Base-by-base conservation (phyloP, 2,329 filamentous ascomycete genomes). In the Cladophialophora carrionii region DNA sequence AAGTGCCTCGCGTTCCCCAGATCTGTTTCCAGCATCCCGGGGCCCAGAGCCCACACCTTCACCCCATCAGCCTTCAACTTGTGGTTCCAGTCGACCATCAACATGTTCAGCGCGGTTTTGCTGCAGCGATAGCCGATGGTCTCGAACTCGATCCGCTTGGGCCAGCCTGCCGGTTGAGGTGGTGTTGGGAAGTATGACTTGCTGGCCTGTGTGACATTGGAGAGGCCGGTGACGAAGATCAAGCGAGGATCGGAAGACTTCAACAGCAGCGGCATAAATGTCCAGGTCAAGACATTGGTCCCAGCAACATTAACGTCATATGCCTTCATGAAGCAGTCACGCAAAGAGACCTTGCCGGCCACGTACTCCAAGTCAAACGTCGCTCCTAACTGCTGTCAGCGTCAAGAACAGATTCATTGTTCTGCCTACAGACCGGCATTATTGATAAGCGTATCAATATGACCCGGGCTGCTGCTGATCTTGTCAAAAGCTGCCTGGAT, bases 1-100 rank as follows among this genome's bases (percentile, higher is more conserved):
- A 52, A 34, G 34, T 34, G 68, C 55, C 73, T 73, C 0, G 68
- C 56, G 0, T 77, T 77, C 8, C 73, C 76, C 26, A 83, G 64
- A 3, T 75, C 75, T 1, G 82, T 84, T 1, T 80, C 81, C 68
- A 83, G 70, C 61, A 82, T 77, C 0, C 82, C 82, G 1, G 82
- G 82, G 63, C 76, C 77, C 2, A 82, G 76, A 0, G 70, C 73
- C 69, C 79, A 84, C 0, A 84, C 79, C 68, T 84, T 85, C 41
- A 83, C 79, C 9, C 76, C 73, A 68, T 76, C 74, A 62, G 81
- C 68, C 22, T 75, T 70, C 34, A 85, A 73, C 1, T 76, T 68
- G 43, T 77, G 75, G 52, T 77, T 75, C 46, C 73, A 68, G 32
- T 62, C 59, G 17, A 71, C 59, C 46, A 62, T 60, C 34, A 82